Conservation (phyloP, 305 asterid genomes). For the Lippia alba region DNA sequence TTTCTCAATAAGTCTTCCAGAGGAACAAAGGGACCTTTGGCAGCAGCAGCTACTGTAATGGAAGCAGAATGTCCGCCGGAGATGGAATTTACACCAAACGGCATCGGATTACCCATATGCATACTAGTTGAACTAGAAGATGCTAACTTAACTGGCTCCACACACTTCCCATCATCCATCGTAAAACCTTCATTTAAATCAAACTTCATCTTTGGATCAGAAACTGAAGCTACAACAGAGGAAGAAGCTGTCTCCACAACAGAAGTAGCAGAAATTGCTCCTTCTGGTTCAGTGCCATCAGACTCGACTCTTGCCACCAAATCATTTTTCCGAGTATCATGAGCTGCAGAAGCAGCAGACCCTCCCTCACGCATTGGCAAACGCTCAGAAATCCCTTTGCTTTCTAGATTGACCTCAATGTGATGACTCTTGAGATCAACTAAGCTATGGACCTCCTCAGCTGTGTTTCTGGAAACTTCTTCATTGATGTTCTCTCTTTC, state of each 20-base stretch:
- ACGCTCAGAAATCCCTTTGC: conserved; percentile 9
- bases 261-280: conserved; percentile 33
- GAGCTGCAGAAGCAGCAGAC: neutral
- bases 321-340: conserved; percentile 26
- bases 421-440: neutral
- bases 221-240: conserved; percentile 33
- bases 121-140: conserved; percentile 37
- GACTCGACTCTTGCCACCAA: conserved; percentile 12
- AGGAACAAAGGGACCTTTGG: conserved; percentile 70
- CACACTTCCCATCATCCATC: conserved; percentile 58
- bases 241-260: conserved; percentile 3
- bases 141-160: conserved; percentile 38
- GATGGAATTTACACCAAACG: conserved; percentile 40
- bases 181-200: conserved; percentile 66
- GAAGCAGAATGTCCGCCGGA: conserved; percentile 51
- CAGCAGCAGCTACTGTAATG: conserved; percentile 67
- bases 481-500: conserved; percentile 29
- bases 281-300: neutral
- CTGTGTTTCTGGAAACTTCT: conserved; percentile 11
- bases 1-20: conserved; percentile 60
- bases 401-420: conserved; percentile 28
- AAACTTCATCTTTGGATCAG: conserved; percentile 48
- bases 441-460: neutral
- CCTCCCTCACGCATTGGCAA: neutral
- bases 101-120: conserved; percentile 41